Percentiles rank a stretch among this genome's conserved stretches.
Evolutionary conservation across 202 grass and related monocot species (phyloP).

Genomic region (Schoenoplectus tabernaemontani): DNA sequence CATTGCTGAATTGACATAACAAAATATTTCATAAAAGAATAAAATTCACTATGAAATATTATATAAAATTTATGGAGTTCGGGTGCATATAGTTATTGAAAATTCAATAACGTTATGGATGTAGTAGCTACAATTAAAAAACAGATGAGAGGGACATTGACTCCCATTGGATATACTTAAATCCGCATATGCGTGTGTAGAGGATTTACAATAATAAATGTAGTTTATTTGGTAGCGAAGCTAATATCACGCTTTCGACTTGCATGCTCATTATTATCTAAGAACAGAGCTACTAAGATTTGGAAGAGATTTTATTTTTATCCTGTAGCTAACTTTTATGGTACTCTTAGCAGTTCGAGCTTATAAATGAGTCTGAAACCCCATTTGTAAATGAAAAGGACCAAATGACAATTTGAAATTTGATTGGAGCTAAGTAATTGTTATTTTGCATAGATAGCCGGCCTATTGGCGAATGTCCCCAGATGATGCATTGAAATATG

Average conservation of each 20-base stretch:
- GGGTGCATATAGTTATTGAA: too few species aligned
- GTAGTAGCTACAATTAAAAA: too few species aligned
- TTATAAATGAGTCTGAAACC: background rate
- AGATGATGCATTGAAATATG: slow-evolving; percentile 55
- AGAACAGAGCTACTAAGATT: background rate
- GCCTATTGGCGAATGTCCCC: slow-evolving; percentile 82
- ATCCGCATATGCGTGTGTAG: too few species aligned
- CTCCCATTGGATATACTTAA: too few species aligned
- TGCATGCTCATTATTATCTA: background rate
- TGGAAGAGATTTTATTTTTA: background rate
- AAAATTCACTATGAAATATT: too few species aligned
- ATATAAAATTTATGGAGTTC: too few species aligned
- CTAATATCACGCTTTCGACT: background rate
- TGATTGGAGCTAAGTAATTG: background rate
- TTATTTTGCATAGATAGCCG: slow-evolving; percentile 34
- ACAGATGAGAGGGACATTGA: too few species aligned
- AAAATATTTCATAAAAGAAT: too few species aligned
- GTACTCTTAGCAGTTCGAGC: background rate
- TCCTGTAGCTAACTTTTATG: background rate
- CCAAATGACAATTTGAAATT: background rate
- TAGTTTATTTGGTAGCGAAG: background rate
- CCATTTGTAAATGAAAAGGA: background rate
- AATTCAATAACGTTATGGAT: too few species aligned
- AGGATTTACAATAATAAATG: too few species aligned
- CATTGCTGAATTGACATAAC: too few species aligned